A percentile compares a stretch with the other conserved stretches of the same genome.
phyloP scores from a whole-genome alignment of 164 flowering plant species.

The Magnolia sinica region DNA sequence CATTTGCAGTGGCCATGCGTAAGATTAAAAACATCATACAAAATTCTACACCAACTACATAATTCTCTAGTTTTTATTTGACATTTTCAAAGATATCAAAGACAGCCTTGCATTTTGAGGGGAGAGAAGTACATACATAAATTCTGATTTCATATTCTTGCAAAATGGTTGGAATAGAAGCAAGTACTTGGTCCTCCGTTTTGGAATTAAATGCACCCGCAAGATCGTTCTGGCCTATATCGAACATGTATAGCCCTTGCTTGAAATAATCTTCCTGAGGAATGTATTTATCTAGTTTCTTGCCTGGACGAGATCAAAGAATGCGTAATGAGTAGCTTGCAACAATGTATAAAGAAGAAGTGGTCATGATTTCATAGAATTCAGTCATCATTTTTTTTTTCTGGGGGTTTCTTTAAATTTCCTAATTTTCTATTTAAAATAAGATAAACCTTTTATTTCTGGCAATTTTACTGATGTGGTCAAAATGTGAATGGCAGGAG shows the following conservation, averaged over 20 bases:
- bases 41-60: too few species aligned
- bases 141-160: conserved; percentile 65
- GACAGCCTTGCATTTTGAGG: not conserved
- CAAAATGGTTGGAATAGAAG: conserved; percentile 70
- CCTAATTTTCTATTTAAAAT: too few species aligned
- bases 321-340: not conserved
- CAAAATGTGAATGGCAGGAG: not conserved
- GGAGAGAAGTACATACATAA: conserved; percentile 36
- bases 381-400: not conserved
- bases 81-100: too few species aligned
- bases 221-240: conserved; percentile 94
- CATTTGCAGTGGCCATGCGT: too few species aligned
- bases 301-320: conserved; percentile 37
- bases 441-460: not conserved
- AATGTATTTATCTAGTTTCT: conserved; percentile 44
- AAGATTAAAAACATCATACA: too few species aligned
- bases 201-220: conserved; percentile 85
- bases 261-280: conserved; percentile 54
- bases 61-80: too few species aligned
- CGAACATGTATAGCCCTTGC: conserved; percentile 81
- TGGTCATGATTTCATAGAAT: not conserved
- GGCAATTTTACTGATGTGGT: not conserved
- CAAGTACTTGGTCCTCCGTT: conserved; percentile 75
- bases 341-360: not conserved
- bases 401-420: too few species aligned